Evolutionary conservation across 2,329 filamentous ascomycete species (phyloP), one percentile per base, ranked within the genome.

Genomic region (Balansia obtecta): DNA sequence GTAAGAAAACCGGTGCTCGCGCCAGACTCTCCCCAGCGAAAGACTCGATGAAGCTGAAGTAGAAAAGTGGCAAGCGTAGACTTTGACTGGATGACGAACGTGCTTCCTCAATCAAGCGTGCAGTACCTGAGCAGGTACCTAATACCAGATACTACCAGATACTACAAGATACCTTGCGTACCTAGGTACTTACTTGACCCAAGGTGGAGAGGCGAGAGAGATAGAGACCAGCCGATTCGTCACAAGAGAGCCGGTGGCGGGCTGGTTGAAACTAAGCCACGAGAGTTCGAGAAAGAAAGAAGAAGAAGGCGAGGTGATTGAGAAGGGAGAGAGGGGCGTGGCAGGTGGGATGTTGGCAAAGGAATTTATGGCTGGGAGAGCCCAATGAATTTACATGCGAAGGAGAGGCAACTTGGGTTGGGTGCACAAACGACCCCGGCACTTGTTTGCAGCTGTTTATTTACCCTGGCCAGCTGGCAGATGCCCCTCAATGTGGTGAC

Each of bases 381-480:
- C 34, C 34, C 34, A 39, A 16, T 22, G 20, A 12, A 33, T 33
- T 1, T 13, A 20, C 18, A 27, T 5, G 4, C 5, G 22, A 16
- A 33, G 30, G 39, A 45, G n/a, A 45, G n/a, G 22, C 43, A 45
- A 33, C 15, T 45, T 15, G 27, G 43, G 15, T 4, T 12, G 4
- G 34, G 11, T 37, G 34, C 3, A 37, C 32, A 34, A 34, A 27
- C 44, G 27, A 13, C 45, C 33, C 32, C n/a, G 45, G 45, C 45
- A 38, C 13, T 38, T 38, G 33, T 15, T 13, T 27, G 45, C 45
- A 47, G 39, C 16, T 37, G 39, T 33, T 34, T 42, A 18, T 37
- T 15, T n/a, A 16, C 47, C 38, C 22, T n/a, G 16, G 42, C 41
- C 48, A 45, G 42, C 42, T 40, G 48, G 34, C 48, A 45, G 42